Evolutionary conservation across 164 flowering plant genomes (phyloP).

Genomic region (Sextonia rubra): DNA sequence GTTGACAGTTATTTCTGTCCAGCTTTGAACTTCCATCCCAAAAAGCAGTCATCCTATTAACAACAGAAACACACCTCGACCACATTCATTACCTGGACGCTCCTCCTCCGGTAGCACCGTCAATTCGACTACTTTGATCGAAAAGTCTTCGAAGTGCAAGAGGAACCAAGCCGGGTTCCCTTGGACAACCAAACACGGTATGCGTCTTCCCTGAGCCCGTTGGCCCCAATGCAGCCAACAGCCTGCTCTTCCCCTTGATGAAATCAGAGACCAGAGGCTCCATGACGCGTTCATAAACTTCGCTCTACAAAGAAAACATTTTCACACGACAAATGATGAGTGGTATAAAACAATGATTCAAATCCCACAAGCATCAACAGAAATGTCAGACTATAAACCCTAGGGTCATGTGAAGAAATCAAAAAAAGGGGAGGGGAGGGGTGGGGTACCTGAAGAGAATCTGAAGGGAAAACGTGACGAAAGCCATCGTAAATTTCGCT

Average conservation of each 20-base stretch:
- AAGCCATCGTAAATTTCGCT: constrained; percentile 76
- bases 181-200: constrained; percentile 66
- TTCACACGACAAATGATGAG: neutral
- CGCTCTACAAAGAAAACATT: constrained; percentile 29
- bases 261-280: constrained; percentile 75
- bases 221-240: constrained; percentile 84
- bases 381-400: neutral
- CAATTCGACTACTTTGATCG: constrained; percentile 8
- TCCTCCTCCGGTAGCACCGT: constrained; percentile 11
- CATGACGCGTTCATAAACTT: constrained; percentile 62
- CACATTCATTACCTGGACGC: constrained; percentile 28
- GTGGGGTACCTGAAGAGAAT: constrained; percentile 59
- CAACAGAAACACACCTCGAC: neutral
- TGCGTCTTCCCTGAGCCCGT: constrained; percentile 95
- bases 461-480: constrained; percentile 56
- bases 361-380: neutral
- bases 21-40: neutral
- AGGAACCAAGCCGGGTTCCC: constrained; percentile 80
- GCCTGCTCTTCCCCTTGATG: constrained; percentile 65
- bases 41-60: neutral
- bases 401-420: neutral
- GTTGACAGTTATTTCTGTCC: neutral
- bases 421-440: neutral
- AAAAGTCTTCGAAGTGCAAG: constrained; percentile 56
- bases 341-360: neutral